A percentile compares a stretch with the other conserved stretches of the same genome.
These are phyloP conservation scores for Hypoxylon sp. DNA, from an alignment of 2,329 filamentous ascomycete species.

Conservation along the genomic window DNA sequence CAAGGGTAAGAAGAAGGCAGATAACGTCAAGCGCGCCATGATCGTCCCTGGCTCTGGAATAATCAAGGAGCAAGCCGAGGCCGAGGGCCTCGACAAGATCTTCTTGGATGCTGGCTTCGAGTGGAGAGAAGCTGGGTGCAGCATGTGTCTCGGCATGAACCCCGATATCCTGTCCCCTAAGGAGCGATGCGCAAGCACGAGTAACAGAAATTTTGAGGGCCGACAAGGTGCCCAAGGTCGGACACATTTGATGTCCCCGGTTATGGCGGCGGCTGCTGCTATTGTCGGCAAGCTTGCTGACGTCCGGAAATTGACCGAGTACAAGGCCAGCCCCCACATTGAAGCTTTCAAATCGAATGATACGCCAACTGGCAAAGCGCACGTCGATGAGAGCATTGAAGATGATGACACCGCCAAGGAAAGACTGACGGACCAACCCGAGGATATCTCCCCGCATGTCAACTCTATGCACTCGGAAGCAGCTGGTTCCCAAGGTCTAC, in stretches of 20 bases:
- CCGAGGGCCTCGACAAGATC: slow-evolving; percentile 92
- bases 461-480: slow-evolving; percentile 68
- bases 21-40: slow-evolving; percentile 94
- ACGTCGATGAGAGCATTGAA: slow-evolving; percentile 66
- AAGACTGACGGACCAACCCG: slow-evolving; percentile 67
- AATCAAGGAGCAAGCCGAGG: slow-evolving; percentile 91
- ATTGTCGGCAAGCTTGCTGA: slow-evolving; percentile 93
- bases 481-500: slow-evolving; percentile 72
- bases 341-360: slow-evolving; percentile 60
- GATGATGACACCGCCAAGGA: slow-evolving; percentile 67
- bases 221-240: slow-evolving; percentile 91
- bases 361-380: slow-evolving; percentile 56
- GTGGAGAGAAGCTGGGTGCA: slow-evolving; percentile 98
- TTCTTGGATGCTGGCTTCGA: slow-evolving; percentile 94
- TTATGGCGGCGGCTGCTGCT: slow-evolving; percentile 93
- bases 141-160: slow-evolving; percentile 99
- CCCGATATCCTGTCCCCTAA: slow-evolving; percentile 93
- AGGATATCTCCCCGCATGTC: slow-evolving; percentile 73
- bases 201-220: slow-evolving; percentile 97
- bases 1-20: slow-evolving; percentile 85
- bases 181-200: slow-evolving; percentile 95
- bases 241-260: slow-evolving; percentile 96
- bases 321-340: slow-evolving; percentile 70
- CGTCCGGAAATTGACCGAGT: slow-evolving; percentile 80
- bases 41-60: slow-evolving; percentile 95